Percentiles rank a stretch among this genome's conserved stretches.
These are phyloP conservation scores for Avena eriantha DNA, from an alignment of 176 grass and related monocot species.

Conservation along the genomic window DNA sequence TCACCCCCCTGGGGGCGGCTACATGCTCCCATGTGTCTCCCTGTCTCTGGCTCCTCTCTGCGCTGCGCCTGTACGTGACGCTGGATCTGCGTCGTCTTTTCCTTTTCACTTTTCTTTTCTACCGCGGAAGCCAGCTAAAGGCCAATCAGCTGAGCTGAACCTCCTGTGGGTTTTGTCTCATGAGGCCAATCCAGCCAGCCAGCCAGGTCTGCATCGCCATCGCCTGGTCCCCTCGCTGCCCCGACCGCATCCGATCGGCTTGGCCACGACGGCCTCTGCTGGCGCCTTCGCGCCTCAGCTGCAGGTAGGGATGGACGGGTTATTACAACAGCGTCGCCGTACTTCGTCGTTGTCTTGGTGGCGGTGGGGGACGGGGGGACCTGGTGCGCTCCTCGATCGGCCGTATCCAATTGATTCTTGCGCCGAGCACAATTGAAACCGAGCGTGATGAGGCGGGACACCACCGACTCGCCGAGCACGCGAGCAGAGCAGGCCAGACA, in stretches of 20 bases:
- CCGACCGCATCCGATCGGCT: slow-evolving; percentile 43
- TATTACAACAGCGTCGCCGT: background rate
- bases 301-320: background rate
- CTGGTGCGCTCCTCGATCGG: background rate
- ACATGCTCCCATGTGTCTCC: slow-evolving; percentile 35
- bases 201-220: slow-evolving; percentile 18
- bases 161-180: slow-evolving; percentile 34
- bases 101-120: background rate
- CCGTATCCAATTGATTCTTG: background rate
- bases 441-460: background rate
- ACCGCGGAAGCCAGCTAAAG: background rate
- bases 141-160: background rate
- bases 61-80: background rate
- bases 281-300: too few species aligned
- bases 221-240: background rate
- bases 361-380: background rate
- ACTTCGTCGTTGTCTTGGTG: background rate
- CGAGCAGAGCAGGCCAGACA: slow-evolving; percentile 4
- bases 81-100: background rate
- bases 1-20: background rate
- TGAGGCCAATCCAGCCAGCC: slow-evolving; percentile 15
- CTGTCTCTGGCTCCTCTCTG: background rate
- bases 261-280: background rate
- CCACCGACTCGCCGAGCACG: background rate
- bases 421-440: background rate